Percentiles rank a stretch among this genome's conserved stretches.
phyloP scores from a whole-genome alignment of 106 monocot species.

The Chionographis japonica region DNA sequence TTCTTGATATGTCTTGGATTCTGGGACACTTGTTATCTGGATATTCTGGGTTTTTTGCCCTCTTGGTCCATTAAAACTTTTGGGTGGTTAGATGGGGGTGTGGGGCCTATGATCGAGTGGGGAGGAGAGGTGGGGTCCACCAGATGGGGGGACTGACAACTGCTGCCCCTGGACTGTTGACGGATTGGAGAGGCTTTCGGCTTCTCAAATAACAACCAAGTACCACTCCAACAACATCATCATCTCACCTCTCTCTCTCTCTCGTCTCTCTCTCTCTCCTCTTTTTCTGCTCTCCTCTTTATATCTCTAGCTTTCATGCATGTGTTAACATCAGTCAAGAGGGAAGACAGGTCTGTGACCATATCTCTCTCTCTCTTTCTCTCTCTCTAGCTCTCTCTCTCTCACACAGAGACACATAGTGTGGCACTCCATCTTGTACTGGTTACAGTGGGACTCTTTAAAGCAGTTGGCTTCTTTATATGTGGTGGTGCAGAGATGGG shows the following conservation, averaged over 20 bases:
- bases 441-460: constrained; percentile 28
- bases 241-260: background rate
- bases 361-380: constrained; percentile 26
- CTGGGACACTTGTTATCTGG: too few species aligned
- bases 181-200: constrained; percentile 4
- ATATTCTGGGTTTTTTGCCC: too few species aligned
- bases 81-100: too few species aligned
- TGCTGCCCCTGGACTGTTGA: background rate
- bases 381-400: constrained; percentile 14
- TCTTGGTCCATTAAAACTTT: too few species aligned
- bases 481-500: constrained; percentile 31
- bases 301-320: constrained; percentile 29
- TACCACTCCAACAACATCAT: constrained; percentile 12
- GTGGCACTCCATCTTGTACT: constrained; percentile 11
- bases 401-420: background rate
- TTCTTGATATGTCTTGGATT: too few species aligned
- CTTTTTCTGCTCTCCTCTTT: background rate
- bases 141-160: background rate
- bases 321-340: constrained; percentile 34
- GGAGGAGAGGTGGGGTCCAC: too few species aligned
- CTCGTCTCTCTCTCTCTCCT: background rate
- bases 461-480: constrained; percentile 50
- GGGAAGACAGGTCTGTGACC: constrained; percentile 24
- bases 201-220: constrained; percentile 24
- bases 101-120: too few species aligned